A percentile compares a stretch with the other conserved stretches of the same genome.
These are phyloP conservation scores for Penicillium janthinellum DNA, from an alignment of 2,329 filamentous ascomycete species.

Conservation along the genomic window DNA sequence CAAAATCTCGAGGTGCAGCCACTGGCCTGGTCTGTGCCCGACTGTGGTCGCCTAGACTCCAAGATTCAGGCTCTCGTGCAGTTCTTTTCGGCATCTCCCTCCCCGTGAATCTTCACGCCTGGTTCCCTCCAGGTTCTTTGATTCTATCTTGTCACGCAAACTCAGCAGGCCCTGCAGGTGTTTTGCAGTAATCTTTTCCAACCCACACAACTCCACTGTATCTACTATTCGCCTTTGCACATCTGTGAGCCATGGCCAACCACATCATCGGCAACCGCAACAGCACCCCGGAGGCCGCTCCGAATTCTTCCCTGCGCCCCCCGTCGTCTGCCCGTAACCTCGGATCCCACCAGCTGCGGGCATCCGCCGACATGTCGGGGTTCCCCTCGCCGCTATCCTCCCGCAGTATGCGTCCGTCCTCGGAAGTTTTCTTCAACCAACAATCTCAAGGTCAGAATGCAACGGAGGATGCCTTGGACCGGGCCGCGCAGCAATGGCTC, in stretches of 20 bases:
- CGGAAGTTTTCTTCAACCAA: conserved; percentile 87
- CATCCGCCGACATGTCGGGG: conserved; percentile 92
- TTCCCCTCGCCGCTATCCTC: conserved; percentile 71
- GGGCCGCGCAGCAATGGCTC: conserved; percentile 96
- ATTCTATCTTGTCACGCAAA: conserved; percentile 39
- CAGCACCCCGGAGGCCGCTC: conserved; percentile 85
- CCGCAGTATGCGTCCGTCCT: conserved; percentile 85
- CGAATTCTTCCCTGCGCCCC: conserved; percentile 77
- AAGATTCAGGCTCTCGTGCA: conserved; percentile 30
- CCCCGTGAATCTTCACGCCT: conserved; percentile 16
- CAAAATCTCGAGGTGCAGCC: conserved; percentile 44
- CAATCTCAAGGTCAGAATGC: conserved; percentile 67
- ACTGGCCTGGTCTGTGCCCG: conserved; percentile 49
- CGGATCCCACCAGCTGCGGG: conserved; percentile 81
- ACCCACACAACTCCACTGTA: conserved; percentile 27
- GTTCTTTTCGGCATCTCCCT: conserved; percentile 19
- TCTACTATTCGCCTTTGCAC: conserved; percentile 32
- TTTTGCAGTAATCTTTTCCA: conserved; percentile 45
- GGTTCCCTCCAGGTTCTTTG: conserved; percentile 21
- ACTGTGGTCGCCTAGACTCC: conserved; percentile 34
- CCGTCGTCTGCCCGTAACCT: conserved; percentile 80
- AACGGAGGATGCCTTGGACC: conserved; percentile 84
- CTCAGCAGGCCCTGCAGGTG: conserved; percentile 83
- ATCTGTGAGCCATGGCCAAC: conserved; percentile 55
- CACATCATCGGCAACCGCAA: conserved; percentile 82